Conservation (phyloP, 371 early-diverging fungal genomes). For the Apophysomyces ossiformis region DNA sequence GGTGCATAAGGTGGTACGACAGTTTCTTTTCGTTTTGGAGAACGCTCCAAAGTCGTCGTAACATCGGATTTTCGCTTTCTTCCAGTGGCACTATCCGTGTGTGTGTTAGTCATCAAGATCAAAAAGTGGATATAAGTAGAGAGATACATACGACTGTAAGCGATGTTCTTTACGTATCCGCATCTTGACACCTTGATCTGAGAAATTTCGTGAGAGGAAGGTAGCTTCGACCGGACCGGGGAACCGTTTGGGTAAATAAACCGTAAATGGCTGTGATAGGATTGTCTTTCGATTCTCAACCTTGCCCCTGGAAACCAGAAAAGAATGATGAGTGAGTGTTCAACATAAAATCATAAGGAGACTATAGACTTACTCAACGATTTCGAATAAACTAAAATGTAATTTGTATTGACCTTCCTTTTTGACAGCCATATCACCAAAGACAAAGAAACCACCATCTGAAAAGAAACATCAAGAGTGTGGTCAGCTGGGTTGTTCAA, state of each 20-base stretch:
- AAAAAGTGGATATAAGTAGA: background rate
- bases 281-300: conserved; percentile 73
- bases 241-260: conserved; percentile 84
- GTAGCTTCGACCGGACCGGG: conserved; percentile 91
- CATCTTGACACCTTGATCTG: conserved; percentile 92
- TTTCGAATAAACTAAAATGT: conserved; percentile 86
- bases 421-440: conserved; percentile 88
- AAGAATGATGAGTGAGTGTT: too few species aligned
- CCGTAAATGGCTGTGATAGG: conserved; percentile 72
- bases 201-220: conserved; percentile 80
- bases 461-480: background rate
- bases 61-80: conserved; percentile 2
- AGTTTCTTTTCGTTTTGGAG: conserved; percentile 4
- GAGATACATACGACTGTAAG: conserved; percentile 22
- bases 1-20: conserved; percentile 17
- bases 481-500: too few species aligned
- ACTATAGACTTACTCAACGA: conserved; percentile 60
- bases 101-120: background rate
- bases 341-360: background rate
- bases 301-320: conserved; percentile 41
- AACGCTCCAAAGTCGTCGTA: background rate
- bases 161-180: conserved; percentile 75
- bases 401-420: conserved; percentile 85
- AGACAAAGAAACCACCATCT: conserved; percentile 94
- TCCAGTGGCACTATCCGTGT: background rate